phyloP scores from a whole-genome alignment of 2,329 filamentous ascomycete species.

The Apiospora marii region DNA sequence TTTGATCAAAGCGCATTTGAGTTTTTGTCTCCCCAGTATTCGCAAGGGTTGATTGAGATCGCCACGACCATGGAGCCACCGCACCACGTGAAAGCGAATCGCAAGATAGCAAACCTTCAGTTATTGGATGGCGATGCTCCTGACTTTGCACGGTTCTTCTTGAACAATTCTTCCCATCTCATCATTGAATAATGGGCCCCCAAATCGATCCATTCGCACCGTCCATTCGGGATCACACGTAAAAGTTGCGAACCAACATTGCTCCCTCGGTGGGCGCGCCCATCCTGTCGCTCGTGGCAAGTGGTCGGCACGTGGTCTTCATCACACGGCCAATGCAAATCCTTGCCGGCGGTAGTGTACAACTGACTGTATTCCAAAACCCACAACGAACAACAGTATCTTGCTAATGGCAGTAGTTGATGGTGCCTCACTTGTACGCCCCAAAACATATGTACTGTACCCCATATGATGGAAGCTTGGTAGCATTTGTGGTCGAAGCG shows the following conservation, averaged over 20 bases:
- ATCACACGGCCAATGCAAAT: background rate
- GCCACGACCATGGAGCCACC: background rate
- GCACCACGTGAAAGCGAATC: background rate
- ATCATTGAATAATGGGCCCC: background rate
- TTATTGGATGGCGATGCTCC: background rate
- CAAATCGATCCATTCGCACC: background rate
- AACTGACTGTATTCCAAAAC: no score
- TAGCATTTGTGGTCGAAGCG: background rate
- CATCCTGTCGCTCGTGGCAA: background rate
- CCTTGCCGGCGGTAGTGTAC: no score
- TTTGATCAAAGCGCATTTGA: background rate
- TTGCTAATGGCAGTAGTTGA: no score
- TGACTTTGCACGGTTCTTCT: background rate
- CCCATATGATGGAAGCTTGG: background rate
- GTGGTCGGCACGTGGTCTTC: background rate
- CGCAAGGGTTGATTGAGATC: slow-evolving; percentile 7
- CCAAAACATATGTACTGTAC: background rate
- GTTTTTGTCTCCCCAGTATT: background rate
- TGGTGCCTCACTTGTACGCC: background rate
- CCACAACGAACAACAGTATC: no score
- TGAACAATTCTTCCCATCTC: background rate
- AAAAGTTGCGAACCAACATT: background rate
- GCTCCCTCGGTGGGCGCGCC: background rate
- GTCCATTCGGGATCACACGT: background rate
- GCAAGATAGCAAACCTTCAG: background rate